Conservation (phyloP, 2,329 filamentous ascomycete species). For the Trichoderma atrobrunneum region DNA sequence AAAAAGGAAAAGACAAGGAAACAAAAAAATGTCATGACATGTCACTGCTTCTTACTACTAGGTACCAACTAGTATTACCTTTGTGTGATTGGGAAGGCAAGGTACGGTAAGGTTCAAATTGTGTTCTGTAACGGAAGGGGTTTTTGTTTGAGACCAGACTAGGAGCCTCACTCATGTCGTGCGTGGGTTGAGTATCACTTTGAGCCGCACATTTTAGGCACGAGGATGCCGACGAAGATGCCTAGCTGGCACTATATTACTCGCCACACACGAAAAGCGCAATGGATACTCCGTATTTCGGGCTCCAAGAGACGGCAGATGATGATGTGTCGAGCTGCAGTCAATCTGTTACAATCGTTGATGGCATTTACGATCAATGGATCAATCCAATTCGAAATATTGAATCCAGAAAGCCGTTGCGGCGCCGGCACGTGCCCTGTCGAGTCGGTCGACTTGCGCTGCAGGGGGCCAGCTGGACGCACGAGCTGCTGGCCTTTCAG, state of each 20-base stretch:
- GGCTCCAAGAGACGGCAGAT: not conserved
- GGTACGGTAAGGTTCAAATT: not conserved
- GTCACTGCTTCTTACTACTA: not conserved
- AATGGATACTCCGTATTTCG: no score
- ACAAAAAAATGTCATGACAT: not conserved
- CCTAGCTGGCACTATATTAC: not conserved
- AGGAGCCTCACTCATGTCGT: constrained; percentile 5
- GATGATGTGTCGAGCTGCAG: not conserved
- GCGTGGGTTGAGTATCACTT: not conserved
- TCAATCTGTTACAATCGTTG: not conserved
- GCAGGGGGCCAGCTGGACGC: not conserved
- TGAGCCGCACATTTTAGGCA: not conserved
- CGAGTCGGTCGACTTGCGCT: not conserved
- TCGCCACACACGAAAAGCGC: not conserved
- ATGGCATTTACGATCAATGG: not conserved
- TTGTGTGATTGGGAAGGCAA: not conserved
- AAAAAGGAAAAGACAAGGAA: not conserved
- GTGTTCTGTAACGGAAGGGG: not conserved
- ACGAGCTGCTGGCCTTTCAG: not conserved
- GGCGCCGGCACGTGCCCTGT: constrained; percentile 14
- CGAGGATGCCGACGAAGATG: not conserved
- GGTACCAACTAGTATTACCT: not conserved
- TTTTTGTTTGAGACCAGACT: not conserved
- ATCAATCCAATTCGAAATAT: not conserved
- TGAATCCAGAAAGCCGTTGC: not conserved